These are phyloP conservation scores for Blepharisma undulans DNA, from an alignment of 169 alveolate species.

Conservation along the genomic window DNA sequence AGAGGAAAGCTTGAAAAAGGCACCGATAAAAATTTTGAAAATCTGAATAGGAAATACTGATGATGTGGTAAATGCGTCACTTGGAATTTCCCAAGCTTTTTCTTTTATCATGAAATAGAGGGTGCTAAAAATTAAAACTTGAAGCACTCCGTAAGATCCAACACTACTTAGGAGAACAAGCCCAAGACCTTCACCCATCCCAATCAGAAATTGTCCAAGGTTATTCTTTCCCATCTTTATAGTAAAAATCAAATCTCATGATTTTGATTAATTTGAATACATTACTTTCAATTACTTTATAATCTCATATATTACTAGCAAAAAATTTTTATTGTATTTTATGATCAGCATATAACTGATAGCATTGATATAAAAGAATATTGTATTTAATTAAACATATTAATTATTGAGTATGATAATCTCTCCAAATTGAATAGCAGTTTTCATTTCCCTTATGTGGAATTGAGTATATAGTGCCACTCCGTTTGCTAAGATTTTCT, in stretches of 20 bases:
- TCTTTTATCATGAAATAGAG: neutral
- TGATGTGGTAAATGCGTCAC: neutral
- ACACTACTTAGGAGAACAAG: neutral
- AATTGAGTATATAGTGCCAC: no score
- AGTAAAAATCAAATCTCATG: neutral
- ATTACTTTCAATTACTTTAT: no score
- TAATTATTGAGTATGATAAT: no score
- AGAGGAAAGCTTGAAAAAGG: neutral
- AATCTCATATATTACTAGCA: no score
- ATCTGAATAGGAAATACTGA: neutral
- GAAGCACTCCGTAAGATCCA: neutral
- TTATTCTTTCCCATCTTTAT: neutral
- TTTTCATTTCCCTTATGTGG: no score
- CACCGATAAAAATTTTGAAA: neutral
- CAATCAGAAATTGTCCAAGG: neutral
- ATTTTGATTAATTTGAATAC: no score
- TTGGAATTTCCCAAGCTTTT: slow-evolving; percentile 5
- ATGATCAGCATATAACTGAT: no score
- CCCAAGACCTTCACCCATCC: neutral
- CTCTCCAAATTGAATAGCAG: no score
- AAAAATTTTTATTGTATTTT: no score
- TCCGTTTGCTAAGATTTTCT: no score
- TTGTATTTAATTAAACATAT: no score
- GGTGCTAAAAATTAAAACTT: neutral
- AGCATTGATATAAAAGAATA: no score